Conservation (phyloP, 2,329 filamentous ascomycete genomes). For the Penicillium sp. region DNA sequence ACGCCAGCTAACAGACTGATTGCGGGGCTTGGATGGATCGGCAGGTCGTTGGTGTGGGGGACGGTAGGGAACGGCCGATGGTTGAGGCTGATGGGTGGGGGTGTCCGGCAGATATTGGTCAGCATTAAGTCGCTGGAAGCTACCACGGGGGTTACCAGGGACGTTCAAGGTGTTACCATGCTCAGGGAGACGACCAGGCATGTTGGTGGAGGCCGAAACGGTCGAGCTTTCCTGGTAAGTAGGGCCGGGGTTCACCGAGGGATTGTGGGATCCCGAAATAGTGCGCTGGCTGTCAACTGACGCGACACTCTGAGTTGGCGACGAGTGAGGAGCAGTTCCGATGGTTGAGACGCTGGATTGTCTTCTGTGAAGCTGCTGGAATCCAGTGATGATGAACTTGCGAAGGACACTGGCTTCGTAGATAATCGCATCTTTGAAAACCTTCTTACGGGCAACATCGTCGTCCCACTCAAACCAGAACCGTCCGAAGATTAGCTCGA, state of each 20-base stretch:
- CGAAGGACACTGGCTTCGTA: slow-evolving; percentile 10
- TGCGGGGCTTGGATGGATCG: not conserved
- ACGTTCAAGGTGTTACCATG: not conserved
- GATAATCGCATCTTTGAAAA: slow-evolving; percentile 3
- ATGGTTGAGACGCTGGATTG: not conserved
- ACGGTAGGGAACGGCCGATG: not conserved
- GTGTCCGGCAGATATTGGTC: not conserved
- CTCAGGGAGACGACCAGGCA: not conserved
- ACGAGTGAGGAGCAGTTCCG: not conserved
- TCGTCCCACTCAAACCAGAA: slow-evolving; percentile 14
- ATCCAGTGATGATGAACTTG: slow-evolving; percentile 12
- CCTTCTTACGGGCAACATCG: not conserved
- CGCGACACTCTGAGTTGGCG: not conserved
- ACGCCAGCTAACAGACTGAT: not conserved
- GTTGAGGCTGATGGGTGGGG: not conserved
- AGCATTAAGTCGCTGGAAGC: not conserved
- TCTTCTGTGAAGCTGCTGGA: not conserved
- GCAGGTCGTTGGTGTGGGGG: not conserved
- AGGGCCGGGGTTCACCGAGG: not conserved
- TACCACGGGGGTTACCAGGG: not conserved
- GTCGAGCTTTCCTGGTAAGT: not conserved
- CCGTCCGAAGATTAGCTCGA: slow-evolving; percentile 4
- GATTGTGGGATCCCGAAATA: not conserved
- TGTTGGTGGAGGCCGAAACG: not conserved
- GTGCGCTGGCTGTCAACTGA: not conserved